phyloP scores from a whole-genome alignment of 2,329 filamentous ascomycete species.

The Talaromyces funiculosus region DNA sequence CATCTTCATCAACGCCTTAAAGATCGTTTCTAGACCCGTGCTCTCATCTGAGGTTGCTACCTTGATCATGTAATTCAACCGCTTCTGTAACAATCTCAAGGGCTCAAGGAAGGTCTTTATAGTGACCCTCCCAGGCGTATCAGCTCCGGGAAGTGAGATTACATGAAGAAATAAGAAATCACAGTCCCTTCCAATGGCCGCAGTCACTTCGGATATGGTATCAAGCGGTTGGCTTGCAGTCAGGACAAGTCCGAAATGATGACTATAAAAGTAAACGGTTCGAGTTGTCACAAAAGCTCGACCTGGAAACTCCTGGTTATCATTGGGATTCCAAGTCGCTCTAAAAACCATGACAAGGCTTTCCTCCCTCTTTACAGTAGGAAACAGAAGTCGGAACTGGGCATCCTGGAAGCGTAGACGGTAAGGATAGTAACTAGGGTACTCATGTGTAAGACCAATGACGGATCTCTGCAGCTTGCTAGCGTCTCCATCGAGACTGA shows the following conservation, averaged over 20 bases:
- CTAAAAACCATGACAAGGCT: slow-evolving; percentile 88
- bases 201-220: slow-evolving; percentile 80
- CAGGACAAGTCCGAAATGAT: slow-evolving; percentile 84
- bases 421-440: slow-evolving; percentile 72
- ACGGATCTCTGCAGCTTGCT: slow-evolving; percentile 31
- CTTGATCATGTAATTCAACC: slow-evolving; percentile 79
- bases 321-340: slow-evolving; percentile 77
- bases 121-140: slow-evolving; percentile 66
- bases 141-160: slow-evolving; percentile 57
- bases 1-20: slow-evolving; percentile 68
- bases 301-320: slow-evolving; percentile 71
- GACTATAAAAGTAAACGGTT: slow-evolving; percentile 93
- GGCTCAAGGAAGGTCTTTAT: slow-evolving; percentile 93
- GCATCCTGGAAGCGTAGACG: slow-evolving; percentile 82
- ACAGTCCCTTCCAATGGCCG: slow-evolving; percentile 81
- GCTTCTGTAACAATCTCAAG: slow-evolving; percentile 70
- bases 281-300: slow-evolving; percentile 82
- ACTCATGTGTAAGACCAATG: slow-evolving; percentile 41
- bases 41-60: slow-evolving; percentile 69
- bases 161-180: slow-evolving; percentile 87
- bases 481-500: slow-evolving; percentile 48
- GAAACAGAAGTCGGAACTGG: slow-evolving; percentile 89
- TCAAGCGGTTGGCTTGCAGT: slow-evolving; percentile 71
- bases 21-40: slow-evolving; percentile 61
- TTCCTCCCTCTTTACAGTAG: slow-evolving; percentile 68